Base-by-base conservation (phyloP, 179 eudicot genomes). In the Beta macrorhiza region DNA sequence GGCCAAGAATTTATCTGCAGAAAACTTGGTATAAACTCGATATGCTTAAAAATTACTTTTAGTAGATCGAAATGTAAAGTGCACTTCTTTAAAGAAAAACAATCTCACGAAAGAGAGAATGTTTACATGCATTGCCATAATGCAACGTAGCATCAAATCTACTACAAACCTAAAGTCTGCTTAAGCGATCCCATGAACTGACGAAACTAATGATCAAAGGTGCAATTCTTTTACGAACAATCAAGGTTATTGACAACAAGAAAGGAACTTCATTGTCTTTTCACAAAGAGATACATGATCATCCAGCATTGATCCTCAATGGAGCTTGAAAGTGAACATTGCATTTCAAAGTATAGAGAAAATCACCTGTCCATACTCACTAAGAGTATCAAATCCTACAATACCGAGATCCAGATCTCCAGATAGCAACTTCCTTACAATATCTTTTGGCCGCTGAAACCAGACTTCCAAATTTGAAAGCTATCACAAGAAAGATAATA, bases 361-460 rank as follows among this genome's bases (percentile, higher is more conserved):
- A 61, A 61, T 82, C 84, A 96, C 99, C 97, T 94, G 91, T 79
- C 96, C 99, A 82, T 84, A 90, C 89, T 96, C 99, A 72, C 85
- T 76, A 67, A 96, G 84, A 49, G 81, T 91, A 85, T 96, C 99
- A 76, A 94, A 89, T 83, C 99, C 99, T 80, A 94, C 92, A 78
- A 96, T 89, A 74, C 99, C 99, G 81, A 96, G 93, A 90, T 96
- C 99, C 79, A 96, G 78, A 88, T 96, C 99, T 79, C 99, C 99
- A 56, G 99, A 92, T 45, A 96, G 87, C 87, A 96, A 83, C 90
- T 96, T 96, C 69, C 93, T 82, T 62, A 96, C 96, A 74, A 94
- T 85, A 78, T 96, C 99, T 81, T 90, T 96, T 25, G 99, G 99
- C 70, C 99, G 96, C 78, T 96, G 99, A 90, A 91, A 96, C 99